These are phyloP conservation scores for Ogataea neopini DNA, from an alignment of 805 yeast genomes.

Conservation along the genomic window DNA sequence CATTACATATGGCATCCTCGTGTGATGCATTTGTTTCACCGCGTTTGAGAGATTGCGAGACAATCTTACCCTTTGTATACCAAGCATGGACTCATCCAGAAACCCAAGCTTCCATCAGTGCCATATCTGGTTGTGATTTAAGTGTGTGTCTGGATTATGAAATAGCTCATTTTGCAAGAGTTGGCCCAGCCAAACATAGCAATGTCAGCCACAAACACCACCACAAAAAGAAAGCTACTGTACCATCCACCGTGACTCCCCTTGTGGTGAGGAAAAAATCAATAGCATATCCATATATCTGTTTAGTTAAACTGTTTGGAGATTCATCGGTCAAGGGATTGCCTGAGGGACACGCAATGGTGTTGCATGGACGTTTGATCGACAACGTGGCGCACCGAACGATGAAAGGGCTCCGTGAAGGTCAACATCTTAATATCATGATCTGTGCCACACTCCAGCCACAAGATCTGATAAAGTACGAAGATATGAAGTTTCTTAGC, in stretches of 20 bases:
- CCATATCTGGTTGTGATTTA: conserved; percentile 54
- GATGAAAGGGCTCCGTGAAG: conserved; percentile 1
- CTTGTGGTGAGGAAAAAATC: conserved; percentile 21
- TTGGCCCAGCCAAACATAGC: neutral
- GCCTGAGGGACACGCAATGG: conserved; percentile 39
- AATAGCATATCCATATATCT: conserved; percentile 33
- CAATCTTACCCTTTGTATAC: conserved; percentile 48
- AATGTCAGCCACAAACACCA: neutral
- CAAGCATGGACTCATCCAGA: conserved; percentile 56
- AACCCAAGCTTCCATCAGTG: conserved; percentile 46
- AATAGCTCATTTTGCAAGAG: conserved; percentile 42
- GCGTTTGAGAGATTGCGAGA: conserved; percentile 24
- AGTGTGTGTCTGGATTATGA: conserved; percentile 52
- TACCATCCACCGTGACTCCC: conserved; percentile 3
- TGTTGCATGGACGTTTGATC: conserved; percentile 42
- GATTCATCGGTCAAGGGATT: conserved; percentile 19
- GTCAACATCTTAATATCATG: conserved; percentile 18
- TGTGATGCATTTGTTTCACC: conserved; percentile 30
- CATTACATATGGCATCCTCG: neutral
- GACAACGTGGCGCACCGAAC: conserved; percentile 42
- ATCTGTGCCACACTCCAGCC: conserved; percentile 32
- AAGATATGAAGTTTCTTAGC: conserved; percentile 24
- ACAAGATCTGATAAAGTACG: conserved; percentile 26
- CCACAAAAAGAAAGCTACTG: neutral
- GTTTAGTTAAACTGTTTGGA: conserved; percentile 25